Percentiles rank a stretch among this genome's conserved stretches.
Conservation (phyloP, 495 filamentous ascomycete species). For the Hyaloscypha bicolor region DNA sequence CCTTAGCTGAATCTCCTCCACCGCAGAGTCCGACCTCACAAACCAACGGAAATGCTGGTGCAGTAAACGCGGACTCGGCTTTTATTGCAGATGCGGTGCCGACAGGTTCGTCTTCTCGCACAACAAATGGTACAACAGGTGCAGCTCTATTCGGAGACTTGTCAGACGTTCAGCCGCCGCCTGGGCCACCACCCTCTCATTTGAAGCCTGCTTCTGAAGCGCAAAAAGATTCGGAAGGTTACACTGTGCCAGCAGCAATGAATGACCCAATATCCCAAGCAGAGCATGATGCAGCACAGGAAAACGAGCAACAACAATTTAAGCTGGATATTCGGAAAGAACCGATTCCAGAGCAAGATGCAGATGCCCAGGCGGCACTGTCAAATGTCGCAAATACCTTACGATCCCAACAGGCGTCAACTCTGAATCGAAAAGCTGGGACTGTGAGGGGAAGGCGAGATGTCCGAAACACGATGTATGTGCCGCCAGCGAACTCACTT, state of each 20-base stretch:
- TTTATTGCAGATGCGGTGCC: conserved; percentile 25
- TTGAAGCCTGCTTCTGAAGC: conserved; percentile 31
- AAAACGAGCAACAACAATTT: conserved; percentile 68
- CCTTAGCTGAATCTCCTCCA: conserved; percentile 50
- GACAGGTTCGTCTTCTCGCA: conserved; percentile 1
- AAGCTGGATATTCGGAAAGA: conserved; percentile 92
- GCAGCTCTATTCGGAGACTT: conserved; percentile 24
- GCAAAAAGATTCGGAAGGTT: conserved; percentile 63
- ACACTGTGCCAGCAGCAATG: conserved; percentile 65
- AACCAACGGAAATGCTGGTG: conserved; percentile 32
- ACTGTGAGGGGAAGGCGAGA: conserved; percentile 89
- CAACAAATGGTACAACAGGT: conserved; percentile 23
- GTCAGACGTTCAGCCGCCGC: conserved; percentile 44
- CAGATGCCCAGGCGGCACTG: conserved; percentile 83
- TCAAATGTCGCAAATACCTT: conserved; percentile 91
- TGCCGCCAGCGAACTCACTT: conserved; percentile 49
- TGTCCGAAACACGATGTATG: conserved; percentile 85
- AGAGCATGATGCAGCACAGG: conserved; percentile 71
- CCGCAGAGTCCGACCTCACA: conserved; percentile 27
- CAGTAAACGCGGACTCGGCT: conserved; percentile 18
- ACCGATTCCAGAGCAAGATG: conserved; percentile 90
- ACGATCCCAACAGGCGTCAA: conserved; percentile 51
- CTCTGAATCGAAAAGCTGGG: conserved; percentile 66
- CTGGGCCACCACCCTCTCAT: conserved; percentile 49
- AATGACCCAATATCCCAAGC: conserved; percentile 85